Base-by-base conservation (phyloP, 768 basidiomycete species). In the Tephrocybe sp. region DNA sequence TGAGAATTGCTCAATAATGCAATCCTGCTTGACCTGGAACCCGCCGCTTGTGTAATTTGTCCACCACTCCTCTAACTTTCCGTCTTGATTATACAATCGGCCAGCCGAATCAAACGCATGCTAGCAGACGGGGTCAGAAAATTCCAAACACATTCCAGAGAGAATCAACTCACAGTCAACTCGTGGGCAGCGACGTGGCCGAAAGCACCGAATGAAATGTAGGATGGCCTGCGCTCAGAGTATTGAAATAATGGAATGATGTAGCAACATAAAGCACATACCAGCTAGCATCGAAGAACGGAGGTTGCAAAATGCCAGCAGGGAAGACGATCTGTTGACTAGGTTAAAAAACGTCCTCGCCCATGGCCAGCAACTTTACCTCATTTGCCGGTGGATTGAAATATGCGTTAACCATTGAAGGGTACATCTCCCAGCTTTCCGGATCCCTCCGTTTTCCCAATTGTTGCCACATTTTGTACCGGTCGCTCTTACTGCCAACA, bases 151-250 rank as follows among this genome's bases (percentile, higher is more conserved):
- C 9, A 26, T 36, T 26, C 15, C 19, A 40, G 7, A 41, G 25
- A 43, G 16, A 19, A 19, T 31, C 55, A 4, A 61, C 83, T 49
- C 49, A 94, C 89, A 18, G 89, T 89, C 37, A 98, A 71, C 66
- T 99, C 96, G 64, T 99, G 96, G 0, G 92, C 82, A 19, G 93
- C 94, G 16, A 97, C 86, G 42, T 87, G 84, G 12, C 95, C 97
- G 60, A 98, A 97, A 1, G 92, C 84, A 18, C 94, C 96, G 56
- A 96, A 98, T 24, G 84, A 79, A 49, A 98, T 74, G 65, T 97
- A 96, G 25, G 80, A 75, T 4, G 97, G 97, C 92, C 89, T 91
- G 48, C 26, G 15, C 4, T 28, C 38, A 42, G 37, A 46, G 48
- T 45, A 37, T 28, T 40, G 22, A 16, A 37, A n/a, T 15, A 9